These are phyloP conservation scores for Bruguiera gymnorhiza DNA, from an alignment of 345 rosid species.

Conservation along the genomic window DNA sequence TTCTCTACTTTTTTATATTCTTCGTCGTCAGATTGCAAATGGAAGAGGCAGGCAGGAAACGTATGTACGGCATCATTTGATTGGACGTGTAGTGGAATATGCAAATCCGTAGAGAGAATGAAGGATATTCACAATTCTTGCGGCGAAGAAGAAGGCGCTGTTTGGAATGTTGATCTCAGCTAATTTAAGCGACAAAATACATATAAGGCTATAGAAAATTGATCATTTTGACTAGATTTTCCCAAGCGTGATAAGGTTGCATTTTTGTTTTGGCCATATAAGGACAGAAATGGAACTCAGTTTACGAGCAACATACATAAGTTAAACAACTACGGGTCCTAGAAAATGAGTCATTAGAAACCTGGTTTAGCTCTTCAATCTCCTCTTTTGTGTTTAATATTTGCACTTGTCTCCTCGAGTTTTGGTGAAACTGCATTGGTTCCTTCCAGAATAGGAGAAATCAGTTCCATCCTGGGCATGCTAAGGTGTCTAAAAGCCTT, in stretches of 20 bases:
- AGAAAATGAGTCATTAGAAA: neutral
- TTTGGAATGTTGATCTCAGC: constrained; percentile 44
- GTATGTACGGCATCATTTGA: constrained; percentile 83
- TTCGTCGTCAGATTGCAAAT: constrained; percentile 50
- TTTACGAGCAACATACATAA: too few relatives aligned
- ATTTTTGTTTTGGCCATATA: too few relatives aligned
- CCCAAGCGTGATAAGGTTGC: too few relatives aligned
- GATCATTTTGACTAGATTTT: too few relatives aligned
- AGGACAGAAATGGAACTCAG: too few relatives aligned
- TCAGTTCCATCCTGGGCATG: constrained; percentile 13
- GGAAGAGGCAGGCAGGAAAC: constrained; percentile 71
- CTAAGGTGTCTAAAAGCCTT: constrained; percentile 30
- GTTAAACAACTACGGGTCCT: too few relatives aligned
- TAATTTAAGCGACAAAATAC: neutral
- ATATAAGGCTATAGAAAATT: too few relatives aligned
- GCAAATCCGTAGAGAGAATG: constrained; percentile 80
- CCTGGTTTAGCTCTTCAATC: constrained; percentile 11
- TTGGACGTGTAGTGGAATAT: constrained; percentile 85
- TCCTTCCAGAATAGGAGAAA: constrained; percentile 13
- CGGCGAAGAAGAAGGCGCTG: constrained; percentile 67
- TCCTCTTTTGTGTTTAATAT: neutral
- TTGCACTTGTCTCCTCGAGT: constrained; percentile 9
- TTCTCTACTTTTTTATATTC: too few relatives aligned
- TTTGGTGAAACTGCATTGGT: neutral
- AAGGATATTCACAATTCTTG: constrained; percentile 56